These are phyloP conservation scores for Phyllosticta citriasiana DNA, from an alignment of 2,329 filamentous ascomycete genomes.

Conservation along the genomic window DNA sequence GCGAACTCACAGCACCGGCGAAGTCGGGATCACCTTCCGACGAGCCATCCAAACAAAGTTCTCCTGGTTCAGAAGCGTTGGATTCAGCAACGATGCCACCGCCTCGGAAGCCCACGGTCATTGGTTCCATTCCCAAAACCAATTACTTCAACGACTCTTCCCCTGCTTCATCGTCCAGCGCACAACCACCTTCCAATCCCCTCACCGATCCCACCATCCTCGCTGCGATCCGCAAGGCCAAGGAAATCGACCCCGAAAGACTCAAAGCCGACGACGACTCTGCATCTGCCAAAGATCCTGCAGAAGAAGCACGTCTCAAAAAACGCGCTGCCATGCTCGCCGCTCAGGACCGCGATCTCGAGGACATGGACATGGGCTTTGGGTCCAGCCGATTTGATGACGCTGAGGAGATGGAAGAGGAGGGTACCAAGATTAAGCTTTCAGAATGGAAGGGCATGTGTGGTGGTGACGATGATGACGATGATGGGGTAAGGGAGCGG, in stretches of 20 bases:
- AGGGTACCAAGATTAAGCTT: constrained; percentile 52
- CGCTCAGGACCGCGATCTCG: constrained; percentile 64
- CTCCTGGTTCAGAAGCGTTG: background rate
- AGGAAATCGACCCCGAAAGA: constrained; percentile 54
- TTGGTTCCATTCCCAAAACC: constrained; percentile 1
- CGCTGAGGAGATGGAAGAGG: constrained; percentile 66
- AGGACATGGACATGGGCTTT: constrained; percentile 92
- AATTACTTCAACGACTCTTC: constrained; percentile 12
- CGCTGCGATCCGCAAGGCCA: constrained; percentile 66
- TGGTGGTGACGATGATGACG: constrained; percentile 37
- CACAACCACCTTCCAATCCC: constrained; percentile 25
- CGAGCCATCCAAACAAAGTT: background rate
- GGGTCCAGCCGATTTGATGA: constrained; percentile 80
- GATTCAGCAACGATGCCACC: constrained; percentile 9
- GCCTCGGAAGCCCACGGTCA: background rate
- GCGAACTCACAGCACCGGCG: constrained; percentile 7
- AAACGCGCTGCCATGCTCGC: constrained; percentile 56
- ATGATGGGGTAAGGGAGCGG: constrained; percentile 41
- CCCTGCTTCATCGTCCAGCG: constrained; percentile 15
- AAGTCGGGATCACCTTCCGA: constrained; percentile 2
- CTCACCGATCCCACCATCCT: constrained; percentile 44
- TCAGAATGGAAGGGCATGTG: constrained; percentile 51
- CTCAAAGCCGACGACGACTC: constrained; percentile 30
- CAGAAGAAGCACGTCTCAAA: constrained; percentile 58
- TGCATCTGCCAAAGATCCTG: constrained; percentile 37